Evolutionary conservation across 768 basidiomycete species (phyloP).

Genomic region (Pleurotus citrinopileatus): DNA sequence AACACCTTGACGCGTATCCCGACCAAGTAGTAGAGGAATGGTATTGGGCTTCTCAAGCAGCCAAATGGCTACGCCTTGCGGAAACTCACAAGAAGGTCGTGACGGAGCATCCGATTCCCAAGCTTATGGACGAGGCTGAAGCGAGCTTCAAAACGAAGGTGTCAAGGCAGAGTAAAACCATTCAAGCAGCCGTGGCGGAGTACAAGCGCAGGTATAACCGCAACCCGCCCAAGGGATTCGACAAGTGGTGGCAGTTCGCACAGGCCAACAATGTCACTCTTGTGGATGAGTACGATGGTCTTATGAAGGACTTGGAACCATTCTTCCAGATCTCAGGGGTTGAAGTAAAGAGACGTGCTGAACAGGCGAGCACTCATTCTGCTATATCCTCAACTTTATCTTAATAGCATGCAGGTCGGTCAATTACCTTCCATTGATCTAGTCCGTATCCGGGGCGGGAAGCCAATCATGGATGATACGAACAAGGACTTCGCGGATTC

Average conservation of each 20-base stretch:
- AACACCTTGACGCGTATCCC: constrained; percentile 17
- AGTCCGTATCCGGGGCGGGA: constrained; percentile 72
- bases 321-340: constrained; percentile 76
- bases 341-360: constrained; percentile 65
- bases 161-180: constrained; percentile 72
- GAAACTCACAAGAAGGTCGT: constrained; percentile 11
- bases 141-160: constrained; percentile 64
- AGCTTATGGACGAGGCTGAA: constrained; percentile 83
- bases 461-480: constrained; percentile 55
- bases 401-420: constrained; percentile 49
- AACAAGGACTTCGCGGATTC: constrained; percentile 56
- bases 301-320: constrained; percentile 78
- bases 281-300: constrained; percentile 85
- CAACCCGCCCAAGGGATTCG: constrained; percentile 87
- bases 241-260: constrained; percentile 85
- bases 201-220: constrained; percentile 78
- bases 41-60: constrained; percentile 18
- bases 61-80: constrained; percentile 12
- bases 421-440: constrained; percentile 81
- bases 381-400: neutral
- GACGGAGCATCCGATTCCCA: constrained; percentile 74
- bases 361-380: constrained; percentile 41
- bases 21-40: constrained; percentile 13
- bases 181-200: constrained; percentile 75
- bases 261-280: constrained; percentile 69